phyloP scores from a whole-genome alignment of 1,139 yeast species.

The Yamadazyma dendronema region DNA sequence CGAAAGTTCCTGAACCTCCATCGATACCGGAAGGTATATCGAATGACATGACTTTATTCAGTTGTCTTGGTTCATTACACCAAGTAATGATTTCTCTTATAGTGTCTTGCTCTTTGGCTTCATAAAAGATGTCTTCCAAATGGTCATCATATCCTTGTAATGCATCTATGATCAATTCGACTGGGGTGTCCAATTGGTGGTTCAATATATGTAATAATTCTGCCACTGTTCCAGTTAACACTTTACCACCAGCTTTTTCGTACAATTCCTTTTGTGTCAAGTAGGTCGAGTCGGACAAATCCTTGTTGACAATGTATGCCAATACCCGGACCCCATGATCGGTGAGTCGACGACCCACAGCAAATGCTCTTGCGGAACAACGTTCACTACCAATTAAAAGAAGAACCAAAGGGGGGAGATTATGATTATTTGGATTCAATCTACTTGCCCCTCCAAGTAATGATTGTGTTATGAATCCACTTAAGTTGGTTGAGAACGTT shows the following conservation, averaged over 20 bases:
- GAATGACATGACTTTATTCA: slow-evolving; percentile 58
- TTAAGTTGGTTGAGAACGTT: slow-evolving; percentile 67
- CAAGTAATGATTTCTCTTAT: slow-evolving; percentile 45
- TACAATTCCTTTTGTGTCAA: slow-evolving; percentile 52
- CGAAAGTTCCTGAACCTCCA: slow-evolving; percentile 71
- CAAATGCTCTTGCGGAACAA: slow-evolving; percentile 74
- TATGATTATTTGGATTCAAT: slow-evolving; percentile 59
- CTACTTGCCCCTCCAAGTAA: slow-evolving; percentile 70
- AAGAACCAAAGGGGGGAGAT: slow-evolving; percentile 75
- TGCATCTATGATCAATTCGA: slow-evolving; percentile 77
- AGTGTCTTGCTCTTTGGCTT: slow-evolving; percentile 41
- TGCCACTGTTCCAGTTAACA: slow-evolving; percentile 32
- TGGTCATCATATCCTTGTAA: slow-evolving; percentile 81
- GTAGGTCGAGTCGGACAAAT: slow-evolving; percentile 27
- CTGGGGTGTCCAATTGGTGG: slow-evolving; percentile 63
- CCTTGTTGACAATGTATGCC: slow-evolving; percentile 48
- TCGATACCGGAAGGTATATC: slow-evolving; percentile 87
- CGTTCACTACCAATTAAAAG: slow-evolving; percentile 70
- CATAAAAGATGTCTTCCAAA: slow-evolving; percentile 47
- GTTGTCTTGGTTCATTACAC: slow-evolving; percentile 58
- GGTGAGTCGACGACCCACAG: slow-evolving; percentile 76
- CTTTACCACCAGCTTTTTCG: slow-evolving; percentile 46
- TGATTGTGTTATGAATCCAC: slow-evolving; percentile 52
- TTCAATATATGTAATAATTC: slow-evolving; percentile 31
- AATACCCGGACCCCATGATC: slow-evolving; percentile 74